These are phyloP conservation scores for Botrytis aclada DNA, from an alignment of 2,329 filamentous ascomycete species.

Conservation along the genomic window DNA sequence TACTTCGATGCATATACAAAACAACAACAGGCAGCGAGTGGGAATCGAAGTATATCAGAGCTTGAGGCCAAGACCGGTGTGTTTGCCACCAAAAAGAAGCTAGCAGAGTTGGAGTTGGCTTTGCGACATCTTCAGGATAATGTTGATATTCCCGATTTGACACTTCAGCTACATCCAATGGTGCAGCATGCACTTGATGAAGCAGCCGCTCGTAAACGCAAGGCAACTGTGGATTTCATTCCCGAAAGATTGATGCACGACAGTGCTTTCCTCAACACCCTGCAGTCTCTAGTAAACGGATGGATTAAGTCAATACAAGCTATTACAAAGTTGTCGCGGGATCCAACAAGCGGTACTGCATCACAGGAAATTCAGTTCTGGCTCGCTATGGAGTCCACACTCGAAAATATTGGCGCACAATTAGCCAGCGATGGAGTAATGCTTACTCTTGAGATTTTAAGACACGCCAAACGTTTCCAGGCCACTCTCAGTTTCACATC, in stretches of 20 bases:
- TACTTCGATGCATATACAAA: constrained; percentile 98
- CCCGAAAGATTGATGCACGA: constrained; percentile 75
- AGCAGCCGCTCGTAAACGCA: constrained; percentile 62
- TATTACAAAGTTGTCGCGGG: constrained; percentile 90
- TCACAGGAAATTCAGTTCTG: constrained; percentile 99
- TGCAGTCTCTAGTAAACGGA: constrained; percentile 90
- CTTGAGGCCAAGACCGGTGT: constrained; percentile 92
- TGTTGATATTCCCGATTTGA: constrained; percentile 92
- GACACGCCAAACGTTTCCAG: constrained; percentile 96
- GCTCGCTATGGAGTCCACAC: constrained; percentile 91
- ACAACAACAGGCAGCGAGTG: constrained; percentile 65
- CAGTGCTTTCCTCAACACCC: constrained; percentile 86
- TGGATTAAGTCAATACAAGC: constrained; percentile 99
- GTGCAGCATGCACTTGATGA: constrained; percentile 84
- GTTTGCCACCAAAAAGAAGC: constrained; percentile 93
- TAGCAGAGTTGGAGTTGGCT: constrained; percentile 89
- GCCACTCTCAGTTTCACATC: constrained; percentile 95
- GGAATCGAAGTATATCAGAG: constrained; percentile 71
- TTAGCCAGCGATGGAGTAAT: constrained; percentile 83
- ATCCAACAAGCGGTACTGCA: constrained; percentile 72
- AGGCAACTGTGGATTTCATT: constrained; percentile 76
- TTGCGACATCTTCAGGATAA: constrained; percentile 93
- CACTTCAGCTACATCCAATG: constrained; percentile 80
- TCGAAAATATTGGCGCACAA: constrained; percentile 89
- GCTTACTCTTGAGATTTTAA: constrained; percentile 89